A percentile compares a stretch with the other conserved stretches of the same genome.
Evolutionary conservation across 805 yeast species (phyloP).

Genomic region (Saccharomycopsis fibuligera): DNA sequence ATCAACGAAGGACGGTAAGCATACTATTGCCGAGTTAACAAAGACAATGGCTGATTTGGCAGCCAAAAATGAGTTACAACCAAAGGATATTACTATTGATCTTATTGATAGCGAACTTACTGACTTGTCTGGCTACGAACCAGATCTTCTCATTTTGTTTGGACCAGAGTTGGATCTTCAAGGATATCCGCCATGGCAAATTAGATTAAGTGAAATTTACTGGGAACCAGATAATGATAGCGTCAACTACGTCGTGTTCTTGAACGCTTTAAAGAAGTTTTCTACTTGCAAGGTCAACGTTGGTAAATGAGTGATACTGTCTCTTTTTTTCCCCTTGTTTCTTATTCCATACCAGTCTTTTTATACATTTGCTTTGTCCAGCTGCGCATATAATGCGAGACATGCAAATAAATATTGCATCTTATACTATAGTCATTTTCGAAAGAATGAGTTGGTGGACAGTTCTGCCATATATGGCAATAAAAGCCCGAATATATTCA

Average conservation of each 20-base stretch:
- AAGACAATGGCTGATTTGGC: slow-evolving; percentile 78
- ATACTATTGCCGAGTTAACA: slow-evolving; percentile 82
- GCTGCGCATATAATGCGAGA: neutral
- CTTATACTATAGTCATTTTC: too few relatives aligned
- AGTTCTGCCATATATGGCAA: too few relatives aligned
- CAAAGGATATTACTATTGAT: slow-evolving; percentile 65
- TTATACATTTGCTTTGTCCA: neutral
- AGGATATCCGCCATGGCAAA: slow-evolving; percentile 98
- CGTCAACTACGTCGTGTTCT: slow-evolving; percentile 77
- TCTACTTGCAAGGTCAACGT: slow-evolving; percentile 81
- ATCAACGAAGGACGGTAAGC: slow-evolving; percentile 78
- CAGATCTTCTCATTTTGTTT: slow-evolving; percentile 79
- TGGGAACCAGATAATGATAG: slow-evolving; percentile 83
- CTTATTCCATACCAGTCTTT: slow-evolving; percentile 3
- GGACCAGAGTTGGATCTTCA: slow-evolving; percentile 85
- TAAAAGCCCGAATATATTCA: too few relatives aligned
- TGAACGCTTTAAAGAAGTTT: slow-evolving; percentile 68
- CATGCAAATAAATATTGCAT: too few relatives aligned
- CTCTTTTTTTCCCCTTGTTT: slow-evolving; percentile 1
- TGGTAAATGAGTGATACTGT: slow-evolving; percentile 50
- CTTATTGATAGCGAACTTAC: slow-evolving; percentile 67
- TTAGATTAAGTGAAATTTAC: slow-evolving; percentile 81
- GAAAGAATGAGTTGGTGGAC: neutral
- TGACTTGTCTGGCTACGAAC: slow-evolving; percentile 83
- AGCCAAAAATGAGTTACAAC: slow-evolving; percentile 48